These are phyloP conservation scores for Bretziella fagacearum DNA, from an alignment of 2,329 filamentous ascomycete species.

Conservation along the genomic window DNA sequence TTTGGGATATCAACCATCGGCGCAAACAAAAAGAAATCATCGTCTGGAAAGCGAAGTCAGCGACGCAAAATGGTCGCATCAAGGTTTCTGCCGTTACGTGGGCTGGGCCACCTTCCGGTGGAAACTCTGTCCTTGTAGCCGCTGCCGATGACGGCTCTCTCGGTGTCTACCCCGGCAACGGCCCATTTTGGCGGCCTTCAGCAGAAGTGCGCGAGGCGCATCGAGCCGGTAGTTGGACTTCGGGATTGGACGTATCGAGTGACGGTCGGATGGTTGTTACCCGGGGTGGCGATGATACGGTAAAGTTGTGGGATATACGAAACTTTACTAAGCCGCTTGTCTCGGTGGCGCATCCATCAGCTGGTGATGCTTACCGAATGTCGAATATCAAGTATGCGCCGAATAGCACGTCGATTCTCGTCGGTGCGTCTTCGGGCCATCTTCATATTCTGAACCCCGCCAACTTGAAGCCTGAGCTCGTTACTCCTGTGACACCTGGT, in stretches of 20 bases:
- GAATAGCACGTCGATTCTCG: conserved; percentile 67
- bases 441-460: conserved; percentile 89
- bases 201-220: conserved; percentile 79
- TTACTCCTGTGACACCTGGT: conserved; percentile 76
- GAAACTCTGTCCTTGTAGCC: conserved; percentile 59
- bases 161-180: conserved; percentile 82
- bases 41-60: conserved; percentile 84
- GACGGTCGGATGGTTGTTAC: conserved; percentile 86
- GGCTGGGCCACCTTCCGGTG: conserved; percentile 57
- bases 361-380: conserved; percentile 66
- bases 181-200: conserved; percentile 64
- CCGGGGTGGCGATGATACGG: conserved; percentile 73
- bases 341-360: conserved; percentile 61
- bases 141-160: conserved; percentile 79
- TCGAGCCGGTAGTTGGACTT: conserved; percentile 69
- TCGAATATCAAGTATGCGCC: conserved; percentile 84
- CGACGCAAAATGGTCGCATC: conserved; percentile 74
- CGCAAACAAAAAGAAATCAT: conserved; percentile 83
- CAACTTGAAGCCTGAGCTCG: conserved; percentile 66
- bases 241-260: conserved; percentile 74
- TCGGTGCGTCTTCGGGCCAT: conserved; percentile 70
- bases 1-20: conserved; percentile 92
- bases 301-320: conserved; percentile 93
- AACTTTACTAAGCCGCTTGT: conserved; percentile 88
- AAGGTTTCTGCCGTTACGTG: conserved; percentile 89